Evolutionary conservation across 768 basidiomycete genomes (phyloP).

Genomic region (Glaciozyma martinii): DNA sequence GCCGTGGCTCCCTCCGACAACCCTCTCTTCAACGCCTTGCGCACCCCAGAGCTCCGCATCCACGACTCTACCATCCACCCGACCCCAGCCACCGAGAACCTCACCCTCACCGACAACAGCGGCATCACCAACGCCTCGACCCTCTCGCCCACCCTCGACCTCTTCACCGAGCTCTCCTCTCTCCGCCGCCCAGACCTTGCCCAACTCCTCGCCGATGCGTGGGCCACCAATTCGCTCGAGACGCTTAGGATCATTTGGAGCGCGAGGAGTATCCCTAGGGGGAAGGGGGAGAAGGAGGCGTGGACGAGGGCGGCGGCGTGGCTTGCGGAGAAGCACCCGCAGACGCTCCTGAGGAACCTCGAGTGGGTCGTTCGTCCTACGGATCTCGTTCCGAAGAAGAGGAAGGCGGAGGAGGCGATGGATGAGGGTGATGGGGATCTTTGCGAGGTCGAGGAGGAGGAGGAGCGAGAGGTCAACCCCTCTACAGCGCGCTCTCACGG

Average conservation of each 20-base stretch:
- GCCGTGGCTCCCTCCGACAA: background rate
- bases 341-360: slow-evolving; percentile 33
- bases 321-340: slow-evolving; percentile 32
- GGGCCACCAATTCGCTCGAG: slow-evolving; percentile 4
- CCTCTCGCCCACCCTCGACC: background rate
- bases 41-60: background rate
- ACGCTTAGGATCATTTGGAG: slow-evolving; percentile 33
- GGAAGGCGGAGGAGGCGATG: slow-evolving; percentile 8
- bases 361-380: slow-evolving; percentile 33
- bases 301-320: slow-evolving; percentile 29
- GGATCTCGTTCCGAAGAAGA: slow-evolving; percentile 16
- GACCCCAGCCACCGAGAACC: background rate
- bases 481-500: slow-evolving; percentile 30
- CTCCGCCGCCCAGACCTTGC: background rate
- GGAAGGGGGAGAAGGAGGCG: slow-evolving; percentile 33
- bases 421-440: slow-evolving; percentile 21
- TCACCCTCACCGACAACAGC: slow-evolving; percentile 4
- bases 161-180: background rate
- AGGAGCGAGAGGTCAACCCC: background rate
- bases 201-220: background rate
- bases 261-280: slow-evolving; percentile 34
- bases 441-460: slow-evolving; percentile 2
- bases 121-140: slow-evolving; percentile 6
- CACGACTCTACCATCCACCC: background rate
- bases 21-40: background rate